Percentiles rank a stretch among this genome's conserved stretches.
These are phyloP conservation scores for Nothomitra cinnamomea DNA, from an alignment of 2,329 filamentous ascomycete species.

Conservation along the genomic window DNA sequence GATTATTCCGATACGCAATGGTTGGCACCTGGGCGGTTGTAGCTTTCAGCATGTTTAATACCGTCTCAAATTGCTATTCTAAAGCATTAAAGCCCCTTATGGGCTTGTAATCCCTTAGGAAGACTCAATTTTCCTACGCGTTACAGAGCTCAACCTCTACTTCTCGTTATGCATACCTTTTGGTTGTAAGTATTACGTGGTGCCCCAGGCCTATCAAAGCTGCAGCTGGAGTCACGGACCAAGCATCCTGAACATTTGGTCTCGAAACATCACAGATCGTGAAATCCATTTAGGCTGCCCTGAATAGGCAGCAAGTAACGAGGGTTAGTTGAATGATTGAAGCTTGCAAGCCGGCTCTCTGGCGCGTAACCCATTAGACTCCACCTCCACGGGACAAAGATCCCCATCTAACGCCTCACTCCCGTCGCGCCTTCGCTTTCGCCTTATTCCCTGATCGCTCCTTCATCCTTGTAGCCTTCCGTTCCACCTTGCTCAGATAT, in stretches of 20 bases:
- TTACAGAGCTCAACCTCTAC: background rate
- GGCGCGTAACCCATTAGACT: background rate
- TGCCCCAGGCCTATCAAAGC: no score
- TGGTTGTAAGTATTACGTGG: no score
- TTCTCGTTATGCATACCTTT: no score
- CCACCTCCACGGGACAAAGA: background rate
- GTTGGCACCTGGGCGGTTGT: background rate
- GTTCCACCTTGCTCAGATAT: conserved; percentile 78
- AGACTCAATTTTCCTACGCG: background rate
- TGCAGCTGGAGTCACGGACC: no score
- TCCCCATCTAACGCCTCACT: background rate
- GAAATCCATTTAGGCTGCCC: background rate
- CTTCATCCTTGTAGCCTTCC: conserved; percentile 43
- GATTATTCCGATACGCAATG: background rate
- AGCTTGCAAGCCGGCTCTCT: no score
- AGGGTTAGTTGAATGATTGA: no score
- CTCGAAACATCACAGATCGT: no score
- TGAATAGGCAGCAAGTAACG: no score
- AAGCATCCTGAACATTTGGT: no score
- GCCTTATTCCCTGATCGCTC: conserved; percentile 53
- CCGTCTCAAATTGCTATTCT: background rate
- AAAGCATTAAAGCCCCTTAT: background rate
- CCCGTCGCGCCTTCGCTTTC: conserved; percentile 31
- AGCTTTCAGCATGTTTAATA: background rate
- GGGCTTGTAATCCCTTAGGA: background rate